These are phyloP conservation scores for Pythium guiyangense DNA, from an alignment of 352 stramenopile genomes.

Conservation along the genomic window DNA sequence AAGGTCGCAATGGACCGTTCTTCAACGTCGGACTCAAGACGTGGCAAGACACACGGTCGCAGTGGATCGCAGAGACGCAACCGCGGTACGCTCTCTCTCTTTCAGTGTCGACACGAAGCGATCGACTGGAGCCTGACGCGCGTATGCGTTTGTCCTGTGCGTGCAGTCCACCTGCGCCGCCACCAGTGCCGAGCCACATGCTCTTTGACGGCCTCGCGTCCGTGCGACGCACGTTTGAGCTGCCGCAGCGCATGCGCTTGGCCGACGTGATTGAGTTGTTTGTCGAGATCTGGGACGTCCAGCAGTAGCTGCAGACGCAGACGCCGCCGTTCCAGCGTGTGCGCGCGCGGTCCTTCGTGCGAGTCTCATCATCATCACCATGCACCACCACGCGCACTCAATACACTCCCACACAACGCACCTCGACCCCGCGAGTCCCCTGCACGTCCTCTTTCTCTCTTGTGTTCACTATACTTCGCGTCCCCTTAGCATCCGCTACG, in stretches of 20 bases:
- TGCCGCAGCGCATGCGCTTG: slow-evolving; percentile 82
- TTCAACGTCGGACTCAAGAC: slow-evolving; percentile 71
- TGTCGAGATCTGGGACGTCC: slow-evolving; percentile 87
- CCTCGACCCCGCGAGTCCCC: neutral
- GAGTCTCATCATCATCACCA: neutral
- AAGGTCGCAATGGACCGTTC: slow-evolving; percentile 85
- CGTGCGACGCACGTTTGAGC: slow-evolving; percentile 81
- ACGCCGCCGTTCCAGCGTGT: neutral
- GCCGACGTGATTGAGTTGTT: slow-evolving; percentile 85
- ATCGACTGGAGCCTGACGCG: neutral
- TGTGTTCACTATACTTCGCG: neutral
- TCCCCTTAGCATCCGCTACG: too few species aligned
- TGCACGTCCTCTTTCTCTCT: neutral
- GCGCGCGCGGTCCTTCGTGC: too few species aligned
- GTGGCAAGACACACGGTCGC: slow-evolving; percentile 70
- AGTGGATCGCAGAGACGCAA: slow-evolving; percentile 71
- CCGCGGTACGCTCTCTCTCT: slow-evolving; percentile 58
- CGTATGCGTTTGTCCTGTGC: too few species aligned
- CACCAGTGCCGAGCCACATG: slow-evolving; percentile 65
- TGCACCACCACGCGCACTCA: too few species aligned
- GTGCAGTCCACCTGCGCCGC: slow-evolving; percentile 52
- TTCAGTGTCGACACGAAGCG: too few species aligned
- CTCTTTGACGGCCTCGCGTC: slow-evolving; percentile 83
- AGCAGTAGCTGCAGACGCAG: slow-evolving; percentile 35
- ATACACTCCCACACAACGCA: too few species aligned